Evolutionary conservation across 768 basidiomycete genomes (phyloP).

Genomic region (Polyporus arcularius): DNA sequence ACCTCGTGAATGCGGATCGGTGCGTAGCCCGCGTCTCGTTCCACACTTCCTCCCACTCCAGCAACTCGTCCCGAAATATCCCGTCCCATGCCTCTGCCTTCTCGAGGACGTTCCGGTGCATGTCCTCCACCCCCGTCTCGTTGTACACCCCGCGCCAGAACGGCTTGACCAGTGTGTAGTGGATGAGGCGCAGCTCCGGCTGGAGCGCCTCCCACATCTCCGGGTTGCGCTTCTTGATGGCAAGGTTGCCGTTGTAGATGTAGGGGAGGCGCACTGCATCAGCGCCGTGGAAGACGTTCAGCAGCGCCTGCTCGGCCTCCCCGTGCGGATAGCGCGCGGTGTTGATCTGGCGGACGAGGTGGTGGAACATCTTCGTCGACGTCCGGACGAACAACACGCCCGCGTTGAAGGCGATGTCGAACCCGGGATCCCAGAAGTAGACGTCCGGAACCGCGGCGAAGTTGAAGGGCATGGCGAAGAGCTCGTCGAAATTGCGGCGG

Average conservation of each 20-base stretch:
- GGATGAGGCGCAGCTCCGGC: slow-evolving; percentile 35
- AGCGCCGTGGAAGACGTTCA: slow-evolving; percentile 39
- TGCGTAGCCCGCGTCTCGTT: slow-evolving; percentile 23
- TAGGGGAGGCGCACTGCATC: slow-evolving; percentile 36
- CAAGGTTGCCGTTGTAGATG: slow-evolving; percentile 41
- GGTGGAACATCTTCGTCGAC: slow-evolving; percentile 26
- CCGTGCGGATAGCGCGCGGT: slow-evolving; percentile 31
- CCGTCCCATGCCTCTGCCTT: slow-evolving; percentile 22
- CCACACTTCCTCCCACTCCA: slow-evolving; percentile 35
- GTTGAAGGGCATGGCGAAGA: slow-evolving; percentile 39
- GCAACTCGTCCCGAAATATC: slow-evolving; percentile 31
- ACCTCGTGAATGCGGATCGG: neutral
- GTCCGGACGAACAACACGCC: slow-evolving; percentile 38
- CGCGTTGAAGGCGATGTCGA: slow-evolving; percentile 40
- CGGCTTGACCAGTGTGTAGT: slow-evolving; percentile 37
- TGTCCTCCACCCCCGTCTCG: slow-evolving; percentile 22
- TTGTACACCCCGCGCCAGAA: slow-evolving; percentile 9
- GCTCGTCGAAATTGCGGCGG: slow-evolving; percentile 40
- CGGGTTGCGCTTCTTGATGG: slow-evolving; percentile 33
- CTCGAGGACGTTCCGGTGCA: slow-evolving; percentile 20
- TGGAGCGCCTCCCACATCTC: slow-evolving; percentile 34
- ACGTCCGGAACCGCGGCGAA: slow-evolving; percentile 45
- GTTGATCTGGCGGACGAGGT: slow-evolving; percentile 33
- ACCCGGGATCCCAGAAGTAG: slow-evolving; percentile 29
- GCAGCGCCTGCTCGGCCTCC: slow-evolving; percentile 40